Conservation (phyloP, 139 green algal species). For the Nannochloris sp. region DNA sequence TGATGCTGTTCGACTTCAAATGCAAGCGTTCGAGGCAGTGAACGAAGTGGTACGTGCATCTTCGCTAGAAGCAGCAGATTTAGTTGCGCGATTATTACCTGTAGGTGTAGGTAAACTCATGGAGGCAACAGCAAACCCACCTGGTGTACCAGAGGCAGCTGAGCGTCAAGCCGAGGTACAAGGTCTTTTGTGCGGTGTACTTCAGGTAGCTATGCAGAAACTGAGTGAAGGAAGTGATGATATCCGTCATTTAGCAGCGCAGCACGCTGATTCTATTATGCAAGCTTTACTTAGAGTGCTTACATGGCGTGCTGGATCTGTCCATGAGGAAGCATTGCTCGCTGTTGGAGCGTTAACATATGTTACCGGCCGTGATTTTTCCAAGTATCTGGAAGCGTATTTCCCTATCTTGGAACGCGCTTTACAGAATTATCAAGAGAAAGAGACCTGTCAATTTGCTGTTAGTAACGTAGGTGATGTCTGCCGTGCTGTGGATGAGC, state of each 20-base stretch:
- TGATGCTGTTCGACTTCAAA: constrained; percentile 47
- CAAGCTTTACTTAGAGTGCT: constrained; percentile 36
- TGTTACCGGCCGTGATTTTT: constrained; percentile 65
- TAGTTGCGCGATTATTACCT: constrained; percentile 74
- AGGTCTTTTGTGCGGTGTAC: constrained; percentile 86
- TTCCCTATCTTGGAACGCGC: constrained; percentile 75
- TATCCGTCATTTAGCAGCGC: constrained; percentile 56
- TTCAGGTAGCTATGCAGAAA: constrained; percentile 83
- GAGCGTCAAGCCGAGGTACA: constrained; percentile 69
- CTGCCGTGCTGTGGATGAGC: constrained; percentile 68
- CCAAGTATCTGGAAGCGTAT: constrained; percentile 88
- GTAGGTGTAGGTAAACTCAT: constrained; percentile 68
- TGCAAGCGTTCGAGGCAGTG: constrained; percentile 88
- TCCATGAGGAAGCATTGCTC: constrained; percentile 95
- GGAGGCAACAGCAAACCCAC: not conserved
- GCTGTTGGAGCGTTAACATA: constrained; percentile 84
- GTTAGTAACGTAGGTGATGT: constrained; percentile 92
- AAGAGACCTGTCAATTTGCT: constrained; percentile 67
- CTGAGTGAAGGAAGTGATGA: constrained; percentile 54
- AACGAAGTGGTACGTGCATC: constrained; percentile 86
- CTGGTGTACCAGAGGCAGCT: constrained; percentile 8
- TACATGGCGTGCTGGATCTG: constrained; percentile 39
- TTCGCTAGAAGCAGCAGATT: constrained; percentile 59
- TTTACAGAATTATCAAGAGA: constrained; percentile 78
- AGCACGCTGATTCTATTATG: constrained; percentile 77